These are phyloP conservation scores for Lophiostoma macrostomum DNA, from an alignment of 495 filamentous ascomycete species.

Conservation along the genomic window DNA sequence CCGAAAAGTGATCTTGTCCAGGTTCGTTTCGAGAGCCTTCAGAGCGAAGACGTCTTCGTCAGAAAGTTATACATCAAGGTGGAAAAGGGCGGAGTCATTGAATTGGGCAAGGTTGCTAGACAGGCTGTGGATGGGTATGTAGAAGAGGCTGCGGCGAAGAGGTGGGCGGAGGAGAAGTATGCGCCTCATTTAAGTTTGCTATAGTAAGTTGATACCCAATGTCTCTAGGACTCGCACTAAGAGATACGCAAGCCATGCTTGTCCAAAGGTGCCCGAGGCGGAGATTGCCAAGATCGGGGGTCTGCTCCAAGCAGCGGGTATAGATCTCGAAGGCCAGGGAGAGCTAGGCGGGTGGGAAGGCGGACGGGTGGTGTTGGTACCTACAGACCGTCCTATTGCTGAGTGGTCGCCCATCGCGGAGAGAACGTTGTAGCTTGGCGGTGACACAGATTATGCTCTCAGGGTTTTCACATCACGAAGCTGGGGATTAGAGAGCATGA, in stretches of 20 bases:
- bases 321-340: conserved; percentile 16
- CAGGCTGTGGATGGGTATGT: conserved; percentile 11
- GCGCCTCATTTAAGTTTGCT: conserved; percentile 38
- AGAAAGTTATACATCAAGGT: conserved; percentile 34
- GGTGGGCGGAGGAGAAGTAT: conserved; percentile 37
- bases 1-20: conserved; percentile 16
- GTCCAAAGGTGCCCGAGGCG: conserved; percentile 9
- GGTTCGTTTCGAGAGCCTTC: conserved; percentile 25
- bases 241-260: conserved; percentile 10
- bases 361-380: conserved; percentile 36
- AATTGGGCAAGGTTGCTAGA: conserved; percentile 20
- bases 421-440: conserved; percentile 28
- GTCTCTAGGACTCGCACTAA: background rate
- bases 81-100: conserved; percentile 24
- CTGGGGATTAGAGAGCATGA: no score
- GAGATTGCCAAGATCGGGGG: conserved; percentile 26
- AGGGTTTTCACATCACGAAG: no score
- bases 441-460: no score
- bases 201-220: conserved; percentile 35
- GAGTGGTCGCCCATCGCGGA: conserved; percentile 38
- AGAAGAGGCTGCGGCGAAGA: conserved; percentile 18
- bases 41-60: conserved; percentile 33
- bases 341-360: conserved; percentile 34
- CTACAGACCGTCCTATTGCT: conserved; percentile 34
- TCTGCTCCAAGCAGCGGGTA: conserved; percentile 20